Evolutionary conservation across 2,329 filamentous ascomycete species (phyloP).

Genomic region (Trichoderma hamatum): DNA sequence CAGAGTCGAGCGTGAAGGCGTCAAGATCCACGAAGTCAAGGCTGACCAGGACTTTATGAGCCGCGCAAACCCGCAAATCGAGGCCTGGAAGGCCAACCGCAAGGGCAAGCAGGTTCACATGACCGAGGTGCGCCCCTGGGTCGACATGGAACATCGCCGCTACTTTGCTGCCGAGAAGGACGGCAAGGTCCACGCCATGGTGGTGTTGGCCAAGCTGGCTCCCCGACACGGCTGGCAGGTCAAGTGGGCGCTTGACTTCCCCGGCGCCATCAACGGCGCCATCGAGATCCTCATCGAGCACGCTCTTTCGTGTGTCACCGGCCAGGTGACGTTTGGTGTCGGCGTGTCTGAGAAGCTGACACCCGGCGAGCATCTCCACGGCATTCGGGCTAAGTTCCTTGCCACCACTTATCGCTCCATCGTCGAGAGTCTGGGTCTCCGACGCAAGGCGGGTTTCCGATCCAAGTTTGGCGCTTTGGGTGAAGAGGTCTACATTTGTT

Average conservation of each 20-base stretch:
- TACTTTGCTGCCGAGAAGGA: conserved; percentile 82
- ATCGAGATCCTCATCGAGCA: conserved; percentile 83
- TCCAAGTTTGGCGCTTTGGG: conserved; percentile 86
- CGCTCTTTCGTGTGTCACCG: conserved; percentile 58
- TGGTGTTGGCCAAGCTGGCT: conserved; percentile 80
- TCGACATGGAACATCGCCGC: conserved; percentile 78
- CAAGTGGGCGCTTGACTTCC: conserved; percentile 96
- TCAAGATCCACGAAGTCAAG: conserved; percentile 75
- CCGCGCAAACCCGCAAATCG: conserved; percentile 72
- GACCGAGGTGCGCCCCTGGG: conserved; percentile 87
- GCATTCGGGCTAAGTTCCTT: conserved; percentile 78
- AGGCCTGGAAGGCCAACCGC: conserved; percentile 77
- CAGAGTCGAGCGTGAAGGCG: conserved; percentile 78
- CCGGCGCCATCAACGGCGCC: conserved; percentile 78
- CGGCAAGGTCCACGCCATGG: conserved; percentile 72
- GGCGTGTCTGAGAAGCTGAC: conserved; percentile 75
- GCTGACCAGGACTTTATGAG: conserved; percentile 70
- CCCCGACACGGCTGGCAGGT: conserved; percentile 88
- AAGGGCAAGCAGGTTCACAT: conserved; percentile 87
- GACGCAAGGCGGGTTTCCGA: conserved; percentile 84
- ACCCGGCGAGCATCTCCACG: conserved; percentile 79
- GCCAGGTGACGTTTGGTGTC: conserved; percentile 80
- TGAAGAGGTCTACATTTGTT: conserved; percentile 86
- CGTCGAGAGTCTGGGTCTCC: conserved; percentile 78
- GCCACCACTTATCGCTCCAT: conserved; percentile 81